Evolutionary conservation across 2,329 filamentous ascomycete species (phyloP).

Genomic region (Aphanocladium album): DNA sequence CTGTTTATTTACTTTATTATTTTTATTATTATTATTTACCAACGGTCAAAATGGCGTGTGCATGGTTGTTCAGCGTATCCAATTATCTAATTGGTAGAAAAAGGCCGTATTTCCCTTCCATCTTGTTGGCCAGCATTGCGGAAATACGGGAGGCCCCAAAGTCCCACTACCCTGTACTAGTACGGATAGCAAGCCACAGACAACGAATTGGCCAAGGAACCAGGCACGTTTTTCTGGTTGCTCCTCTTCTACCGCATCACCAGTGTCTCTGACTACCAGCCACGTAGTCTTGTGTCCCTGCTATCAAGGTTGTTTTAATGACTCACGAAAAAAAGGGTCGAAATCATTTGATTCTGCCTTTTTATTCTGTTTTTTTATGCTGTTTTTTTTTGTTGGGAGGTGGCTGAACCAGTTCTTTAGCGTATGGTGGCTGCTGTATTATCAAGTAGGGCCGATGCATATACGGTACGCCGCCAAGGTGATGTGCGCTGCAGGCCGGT

Average conservation of each 20-base stretch:
- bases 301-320: too few species aligned
- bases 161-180: not conserved
- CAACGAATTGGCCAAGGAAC: not conserved
- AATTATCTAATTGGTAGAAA: not conserved
- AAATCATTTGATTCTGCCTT: too few species aligned
- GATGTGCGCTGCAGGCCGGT: not conserved
- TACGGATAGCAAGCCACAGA: not conserved
- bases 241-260: not conserved
- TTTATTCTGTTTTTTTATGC: too few species aligned
- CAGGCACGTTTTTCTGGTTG: not conserved
- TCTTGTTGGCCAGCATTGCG: not conserved
- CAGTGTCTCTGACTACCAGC: not conserved
- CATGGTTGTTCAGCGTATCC: not conserved
- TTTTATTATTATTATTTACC: too few species aligned
- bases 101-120: too few species aligned
- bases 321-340: too few species aligned
- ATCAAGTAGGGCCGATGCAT: constrained; percentile 4
- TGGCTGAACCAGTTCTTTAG: not conserved
- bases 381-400: too few species aligned
- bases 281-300: not conserved
- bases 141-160: not conserved
- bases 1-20: too few species aligned
- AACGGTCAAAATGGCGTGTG: too few species aligned
- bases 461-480: not conserved
- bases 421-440: not conserved